These are phyloP conservation scores for Sugiyamaella mastotermitis DNA, from an alignment of 805 yeast species.

Conservation along the genomic window DNA sequence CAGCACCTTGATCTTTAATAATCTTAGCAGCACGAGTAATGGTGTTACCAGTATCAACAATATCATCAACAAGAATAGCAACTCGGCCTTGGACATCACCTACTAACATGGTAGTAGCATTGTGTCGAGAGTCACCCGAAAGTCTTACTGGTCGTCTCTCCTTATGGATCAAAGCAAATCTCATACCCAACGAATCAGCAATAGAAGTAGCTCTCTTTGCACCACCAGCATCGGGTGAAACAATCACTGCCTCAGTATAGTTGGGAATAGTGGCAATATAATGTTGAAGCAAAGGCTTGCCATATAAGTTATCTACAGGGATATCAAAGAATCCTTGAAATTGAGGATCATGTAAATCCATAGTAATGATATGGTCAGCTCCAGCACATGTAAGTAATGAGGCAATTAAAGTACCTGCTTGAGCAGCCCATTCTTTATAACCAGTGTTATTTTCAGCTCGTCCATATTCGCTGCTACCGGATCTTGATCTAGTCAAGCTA, in stretches of 20 bases:
- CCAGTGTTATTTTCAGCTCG: constrained; percentile 43
- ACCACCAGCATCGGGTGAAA: constrained; percentile 98
- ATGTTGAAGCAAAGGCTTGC: constrained; percentile 80
- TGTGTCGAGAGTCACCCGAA: constrained; percentile 7
- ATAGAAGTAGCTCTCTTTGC: constrained; percentile 94
- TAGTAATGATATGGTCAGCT: constrained; percentile 92
- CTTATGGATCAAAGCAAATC: constrained; percentile 93
- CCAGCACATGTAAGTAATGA: constrained; percentile 85
- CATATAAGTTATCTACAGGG: constrained; percentile 90
- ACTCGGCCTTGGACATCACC: constrained; percentile 86
- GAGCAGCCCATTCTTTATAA: constrained; percentile 92
- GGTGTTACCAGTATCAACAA: constrained; percentile 90
- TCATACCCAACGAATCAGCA: constrained; percentile 83
- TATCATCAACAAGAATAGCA: constrained; percentile 89
- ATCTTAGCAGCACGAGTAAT: constrained; percentile 87
- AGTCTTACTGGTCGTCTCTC: constrained; percentile 53
- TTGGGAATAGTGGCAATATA: constrained; percentile 80
- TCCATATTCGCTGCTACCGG: neutral
- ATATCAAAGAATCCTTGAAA: constrained; percentile 96
- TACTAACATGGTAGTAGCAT: constrained; percentile 69
- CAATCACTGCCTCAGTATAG: constrained; percentile 79
- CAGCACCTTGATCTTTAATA: constrained; percentile 89
- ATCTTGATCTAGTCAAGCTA: neutral
- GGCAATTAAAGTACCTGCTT: constrained; percentile 88
- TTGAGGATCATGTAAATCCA: constrained; percentile 98